Base-by-base conservation (phyloP, 164 flowering plant genomes). In the Vitis cinerea region DNA sequence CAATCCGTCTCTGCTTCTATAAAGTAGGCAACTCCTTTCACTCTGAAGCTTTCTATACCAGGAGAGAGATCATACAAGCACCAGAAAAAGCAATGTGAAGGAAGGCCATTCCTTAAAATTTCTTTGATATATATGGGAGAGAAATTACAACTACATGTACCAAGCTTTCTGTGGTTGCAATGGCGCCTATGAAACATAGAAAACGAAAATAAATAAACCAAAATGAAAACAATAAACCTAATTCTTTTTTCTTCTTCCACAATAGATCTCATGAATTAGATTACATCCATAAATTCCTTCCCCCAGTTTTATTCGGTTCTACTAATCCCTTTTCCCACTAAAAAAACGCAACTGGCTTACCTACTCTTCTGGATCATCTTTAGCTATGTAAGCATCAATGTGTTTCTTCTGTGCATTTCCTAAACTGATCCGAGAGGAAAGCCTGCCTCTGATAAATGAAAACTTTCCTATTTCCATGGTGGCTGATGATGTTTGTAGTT, bases 401-500 rank as follows among this genome's bases (percentile, higher is more conserved):
- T 67, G 57, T 58, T 63, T 48, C 14, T 37, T 58, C 19, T 58
- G 27, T 62, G 54, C 60, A 59, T 49, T 76, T 53, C 70, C 74
- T 75, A 73, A 73, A 67, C 66, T 56, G 44, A 70, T 65, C 72
- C 69, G 66, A 61, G 67, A 70, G 53, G 68, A n/a, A 29, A 63
- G 49, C 44, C 44, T 6, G 63, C 44, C 63, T 59, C 48, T 54
- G 71, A 60, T 52, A 10, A 66, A 71, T 23, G 50, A 63, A 23
- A 70, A 57, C 37, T 51, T 62, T 60, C 44, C 72, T 74, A 80
- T 73, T 75, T 79, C 91, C 92, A 87, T 51, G 91, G 89, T 3
- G 87, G 82, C 54, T 84, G 87, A 61, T 76, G 83, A 56, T 79
- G 87, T 71, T 81, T 86, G 82, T 74, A 74, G 61, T 68, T 72